Percentiles rank a stretch among this genome's conserved stretches.
These are phyloP conservation scores for Xylaria multiplex DNA, from an alignment of 2,329 filamentous ascomycete genomes.

Conservation along the genomic window DNA sequence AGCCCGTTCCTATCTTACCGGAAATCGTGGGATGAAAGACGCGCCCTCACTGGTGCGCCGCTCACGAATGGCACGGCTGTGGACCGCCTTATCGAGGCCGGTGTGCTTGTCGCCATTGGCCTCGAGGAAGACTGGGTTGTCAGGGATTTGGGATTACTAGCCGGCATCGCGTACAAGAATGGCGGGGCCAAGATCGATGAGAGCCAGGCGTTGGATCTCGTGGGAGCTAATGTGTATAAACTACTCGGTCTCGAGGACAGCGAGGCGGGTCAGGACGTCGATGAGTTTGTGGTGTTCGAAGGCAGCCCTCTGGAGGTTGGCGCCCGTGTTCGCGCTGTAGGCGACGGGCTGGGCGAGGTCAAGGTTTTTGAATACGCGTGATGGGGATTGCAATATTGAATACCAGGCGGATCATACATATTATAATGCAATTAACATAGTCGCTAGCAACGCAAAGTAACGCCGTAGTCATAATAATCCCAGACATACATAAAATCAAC, in stretches of 20 bases:
- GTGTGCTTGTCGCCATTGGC: constrained; percentile 67
- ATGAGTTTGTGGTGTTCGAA: constrained; percentile 71
- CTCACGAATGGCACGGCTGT: constrained; percentile 72
- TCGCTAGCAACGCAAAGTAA: background rate
- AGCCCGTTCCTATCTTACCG: constrained; percentile 67
- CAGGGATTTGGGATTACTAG: constrained; percentile 67
- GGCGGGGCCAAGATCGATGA: constrained; percentile 64
- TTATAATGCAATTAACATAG: background rate
- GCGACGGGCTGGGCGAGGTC: constrained; percentile 53
- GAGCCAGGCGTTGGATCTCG: constrained; percentile 65
- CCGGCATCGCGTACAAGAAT: constrained; percentile 69
- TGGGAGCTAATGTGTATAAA: constrained; percentile 66
- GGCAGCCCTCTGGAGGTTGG: constrained; percentile 71
- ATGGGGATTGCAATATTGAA: background rate
- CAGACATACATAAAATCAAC: too few species aligned
- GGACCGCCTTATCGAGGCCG: constrained; percentile 66
- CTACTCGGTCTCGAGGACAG: constrained; percentile 61
- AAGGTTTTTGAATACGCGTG: constrained; percentile 49
- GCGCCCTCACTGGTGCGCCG: constrained; percentile 70
- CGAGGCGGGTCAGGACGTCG: constrained; percentile 34
- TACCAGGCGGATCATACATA: background rate
- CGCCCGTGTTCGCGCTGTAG: constrained; percentile 64
- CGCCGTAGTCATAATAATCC: too few species aligned
- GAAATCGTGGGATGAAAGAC: constrained; percentile 68
- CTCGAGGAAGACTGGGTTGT: constrained; percentile 71